phyloP scores from a whole-genome alignment of 2,329 filamentous ascomycete species.

The Fusarium oxysporum region DNA sequence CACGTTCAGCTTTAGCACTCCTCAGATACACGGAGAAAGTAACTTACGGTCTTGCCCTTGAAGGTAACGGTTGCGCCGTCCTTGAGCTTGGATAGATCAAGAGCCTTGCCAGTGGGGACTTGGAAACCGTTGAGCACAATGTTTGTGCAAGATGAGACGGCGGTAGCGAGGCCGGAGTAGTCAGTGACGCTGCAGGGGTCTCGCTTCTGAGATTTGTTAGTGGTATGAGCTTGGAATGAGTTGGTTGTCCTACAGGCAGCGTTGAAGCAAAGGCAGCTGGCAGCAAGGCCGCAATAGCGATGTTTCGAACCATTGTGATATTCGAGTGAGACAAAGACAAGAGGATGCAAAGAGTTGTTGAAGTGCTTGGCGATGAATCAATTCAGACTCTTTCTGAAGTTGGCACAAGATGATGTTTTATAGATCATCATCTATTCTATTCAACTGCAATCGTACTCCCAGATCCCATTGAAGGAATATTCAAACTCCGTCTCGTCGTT shows the following conservation, averaged over 20 bases:
- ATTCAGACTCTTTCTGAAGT: accelerated
- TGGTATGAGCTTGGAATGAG: too few species aligned
- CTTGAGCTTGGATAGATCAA: slow-evolving; percentile 11
- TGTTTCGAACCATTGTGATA: background rate
- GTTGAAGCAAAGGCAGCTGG: background rate
- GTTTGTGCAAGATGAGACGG: slow-evolving; percentile 5
- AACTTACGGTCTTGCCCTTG: background rate
- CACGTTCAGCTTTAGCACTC: background rate
- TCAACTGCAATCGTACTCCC: accelerated
- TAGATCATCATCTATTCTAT: background rate
- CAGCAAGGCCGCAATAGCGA: background rate
- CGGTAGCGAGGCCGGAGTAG: background rate
- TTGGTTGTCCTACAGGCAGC: too few species aligned
- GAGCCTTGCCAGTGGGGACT: slow-evolving; percentile 13
- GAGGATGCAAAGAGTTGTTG: accelerated
- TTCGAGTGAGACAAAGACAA: background rate
- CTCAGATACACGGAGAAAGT: accelerated
- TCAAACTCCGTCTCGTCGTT: background rate
- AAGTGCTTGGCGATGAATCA: accelerated
- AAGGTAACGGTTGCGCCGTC: background rate
- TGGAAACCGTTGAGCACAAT: slow-evolving; percentile 18
- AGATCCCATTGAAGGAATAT: background rate
- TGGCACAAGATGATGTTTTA: background rate
- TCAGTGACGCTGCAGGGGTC: background rate
- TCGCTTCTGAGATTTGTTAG: background rate